Evolutionary conservation across 352 stramenopile species (phyloP).

Genomic region (Phytophthora fragariaefolia): DNA sequence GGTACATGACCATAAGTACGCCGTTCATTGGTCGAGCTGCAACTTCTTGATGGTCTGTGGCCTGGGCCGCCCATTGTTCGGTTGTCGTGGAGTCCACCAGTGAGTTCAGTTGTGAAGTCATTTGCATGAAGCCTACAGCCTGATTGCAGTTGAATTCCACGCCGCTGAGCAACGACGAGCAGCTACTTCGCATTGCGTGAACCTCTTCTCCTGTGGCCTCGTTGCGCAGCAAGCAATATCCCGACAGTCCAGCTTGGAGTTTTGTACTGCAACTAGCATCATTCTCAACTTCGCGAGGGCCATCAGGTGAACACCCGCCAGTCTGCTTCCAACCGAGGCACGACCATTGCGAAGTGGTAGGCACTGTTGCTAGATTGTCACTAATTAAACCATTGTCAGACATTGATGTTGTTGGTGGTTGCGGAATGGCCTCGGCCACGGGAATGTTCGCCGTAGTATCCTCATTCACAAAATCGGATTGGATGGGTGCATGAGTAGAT

Average conservation of each 20-base stretch:
- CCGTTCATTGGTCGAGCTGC: conserved; percentile 13
- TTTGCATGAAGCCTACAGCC: conserved; percentile 43
- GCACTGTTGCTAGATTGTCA: too few relatives aligned
- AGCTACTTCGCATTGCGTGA: conserved; percentile 41
- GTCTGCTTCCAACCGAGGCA: conserved; percentile 33
- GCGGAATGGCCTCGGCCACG: too few relatives aligned
- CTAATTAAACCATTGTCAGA: too few relatives aligned
- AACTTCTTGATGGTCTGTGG: not conserved
- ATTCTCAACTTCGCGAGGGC: not conserved
- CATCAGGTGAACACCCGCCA: conserved; percentile 14
- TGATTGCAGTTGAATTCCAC: conserved; percentile 42
- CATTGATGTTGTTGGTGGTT: too few relatives aligned
- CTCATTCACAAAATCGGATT: too few relatives aligned
- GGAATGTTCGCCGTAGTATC: too few relatives aligned
- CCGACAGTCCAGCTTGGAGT: conserved; percentile 29
- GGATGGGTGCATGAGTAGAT: too few relatives aligned
- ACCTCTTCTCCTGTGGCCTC: conserved; percentile 24
- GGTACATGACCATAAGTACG: conserved; percentile 65
- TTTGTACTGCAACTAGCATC: conserved; percentile 27
- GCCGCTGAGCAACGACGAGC: conserved; percentile 30
- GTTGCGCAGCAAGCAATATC: conserved; percentile 49
- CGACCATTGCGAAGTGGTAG: too few relatives aligned
- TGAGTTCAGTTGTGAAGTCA: too few relatives aligned
- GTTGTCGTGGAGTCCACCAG: conserved; percentile 10
- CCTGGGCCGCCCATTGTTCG: conserved; percentile 12